Evolutionary conservation across 495 filamentous ascomycete species (phyloP).

Genomic region (Lasiosphaeria ovina): DNA sequence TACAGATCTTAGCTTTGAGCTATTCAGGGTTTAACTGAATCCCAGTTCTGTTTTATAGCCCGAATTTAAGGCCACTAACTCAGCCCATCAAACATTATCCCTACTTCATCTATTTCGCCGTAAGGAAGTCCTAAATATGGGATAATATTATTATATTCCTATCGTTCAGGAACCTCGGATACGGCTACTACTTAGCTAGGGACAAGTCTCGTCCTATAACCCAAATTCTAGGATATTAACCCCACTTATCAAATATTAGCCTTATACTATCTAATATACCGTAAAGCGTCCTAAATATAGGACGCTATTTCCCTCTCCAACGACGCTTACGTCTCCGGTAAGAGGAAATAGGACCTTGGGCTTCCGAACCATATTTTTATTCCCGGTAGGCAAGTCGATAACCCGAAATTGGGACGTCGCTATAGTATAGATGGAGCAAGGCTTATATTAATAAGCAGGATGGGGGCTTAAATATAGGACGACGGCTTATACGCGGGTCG

Average conservation of each 20-base stretch:
- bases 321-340: not conserved
- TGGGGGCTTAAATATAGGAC: not conserved
- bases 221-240: no score
- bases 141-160: not conserved
- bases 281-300: not conserved
- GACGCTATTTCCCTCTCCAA: no score
- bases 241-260: no score
- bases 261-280: not conserved
- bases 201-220: not conserved
- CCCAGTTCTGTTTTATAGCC: not conserved
- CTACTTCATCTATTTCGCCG: not conserved
- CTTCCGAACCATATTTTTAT: not conserved
- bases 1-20: not conserved
- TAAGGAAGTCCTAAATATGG: not conserved
- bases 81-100: not conserved
- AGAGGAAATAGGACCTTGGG: not conserved
- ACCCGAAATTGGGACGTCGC: not conserved
- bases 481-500: not conserved
- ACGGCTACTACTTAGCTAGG: not conserved
- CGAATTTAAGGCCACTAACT: not conserved
- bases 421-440: not conserved
- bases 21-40: not conserved
- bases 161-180: not conserved
- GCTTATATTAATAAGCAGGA: not conserved
- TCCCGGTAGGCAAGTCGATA: not conserved